phyloP scores from a whole-genome alignment of 176 grass and related monocot species.

The Metroxylon sagu region DNA sequence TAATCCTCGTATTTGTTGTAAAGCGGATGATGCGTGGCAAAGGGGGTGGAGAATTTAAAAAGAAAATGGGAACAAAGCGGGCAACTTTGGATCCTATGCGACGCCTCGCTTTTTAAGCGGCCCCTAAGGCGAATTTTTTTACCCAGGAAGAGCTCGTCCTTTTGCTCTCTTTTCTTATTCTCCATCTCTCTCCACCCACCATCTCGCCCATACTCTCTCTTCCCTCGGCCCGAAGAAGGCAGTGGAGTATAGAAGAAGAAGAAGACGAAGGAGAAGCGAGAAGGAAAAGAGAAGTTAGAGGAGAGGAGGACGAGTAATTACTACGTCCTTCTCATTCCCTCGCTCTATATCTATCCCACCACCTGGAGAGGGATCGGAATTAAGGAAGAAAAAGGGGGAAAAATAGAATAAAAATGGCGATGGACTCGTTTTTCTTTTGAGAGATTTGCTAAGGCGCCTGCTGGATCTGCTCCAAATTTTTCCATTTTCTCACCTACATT shows the following conservation, averaged over 20 bases:
- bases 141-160: not conserved
- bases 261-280: not conserved
- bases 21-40: no score
- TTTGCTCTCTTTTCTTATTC: not conserved
- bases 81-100: conserved; percentile 30
- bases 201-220: not conserved
- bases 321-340: conserved; percentile 11
- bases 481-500: not conserved
- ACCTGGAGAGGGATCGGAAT: not conserved
- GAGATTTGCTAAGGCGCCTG: conserved; percentile 1
- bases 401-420: no score
- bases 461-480: conserved; percentile 1
- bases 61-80: not conserved
- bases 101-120: conserved; percentile 3
- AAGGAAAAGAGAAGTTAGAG: conserved; percentile 12
- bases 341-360: not conserved
- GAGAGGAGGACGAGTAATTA: conserved; percentile 4
- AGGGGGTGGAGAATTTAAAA: no score
- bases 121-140: conserved; percentile 2
- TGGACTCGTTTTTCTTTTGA: no score
- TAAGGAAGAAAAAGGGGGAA: no score
- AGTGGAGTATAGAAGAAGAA: not conserved
- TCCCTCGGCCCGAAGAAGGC: conserved; percentile 19
- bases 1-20: no score
- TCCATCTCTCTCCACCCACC: not conserved